Evolutionary conservation across 352 stramenopile genomes (phyloP).

Genomic region (Pythium volutum): DNA sequence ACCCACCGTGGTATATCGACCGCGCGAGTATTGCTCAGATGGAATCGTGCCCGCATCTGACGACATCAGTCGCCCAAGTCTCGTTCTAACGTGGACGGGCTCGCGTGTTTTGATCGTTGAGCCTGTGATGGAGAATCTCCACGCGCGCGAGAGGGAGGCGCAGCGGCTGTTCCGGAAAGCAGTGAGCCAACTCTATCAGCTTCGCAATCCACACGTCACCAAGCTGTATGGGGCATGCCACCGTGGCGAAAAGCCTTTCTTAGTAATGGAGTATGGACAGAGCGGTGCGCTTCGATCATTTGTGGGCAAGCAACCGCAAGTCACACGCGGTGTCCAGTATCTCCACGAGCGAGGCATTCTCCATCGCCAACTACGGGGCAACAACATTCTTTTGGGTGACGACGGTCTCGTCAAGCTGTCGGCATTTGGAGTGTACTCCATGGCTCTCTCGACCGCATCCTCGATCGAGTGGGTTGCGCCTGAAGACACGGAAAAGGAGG

Average conservation of each 20-base stretch:
- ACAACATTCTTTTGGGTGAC: conserved; percentile 26
- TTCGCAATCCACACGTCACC: conserved; percentile 9
- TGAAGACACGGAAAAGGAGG: conserved; percentile 8
- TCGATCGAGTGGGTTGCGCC: conserved; percentile 11
- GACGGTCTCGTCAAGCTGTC: conserved; percentile 11
- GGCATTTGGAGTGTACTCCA: conserved; percentile 12
- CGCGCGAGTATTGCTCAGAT: neutral
- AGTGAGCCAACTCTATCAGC: neutral
- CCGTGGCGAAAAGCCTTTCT: conserved; percentile 5
- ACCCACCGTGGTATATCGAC: conserved; percentile 9
- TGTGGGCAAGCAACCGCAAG: conserved; percentile 20
- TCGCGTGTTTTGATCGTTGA: neutral
- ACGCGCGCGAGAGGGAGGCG: neutral
- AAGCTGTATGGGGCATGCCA: conserved; percentile 19
- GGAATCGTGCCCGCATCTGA: neutral
- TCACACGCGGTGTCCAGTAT: conserved; percentile 54
- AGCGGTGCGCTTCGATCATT: conserved; percentile 5
- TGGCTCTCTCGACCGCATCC: neutral
- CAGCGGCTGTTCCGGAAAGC: conserved; percentile 2
- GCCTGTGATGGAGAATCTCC: neutral
- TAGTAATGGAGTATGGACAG: conserved; percentile 10
- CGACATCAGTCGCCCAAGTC: neutral
- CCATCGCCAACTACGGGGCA: neutral
- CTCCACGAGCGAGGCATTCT: conserved; percentile 58
- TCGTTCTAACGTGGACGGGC: neutral